Conservation (phyloP, 176 grass and related monocot species). For the Saccharum officinarum region DNA sequence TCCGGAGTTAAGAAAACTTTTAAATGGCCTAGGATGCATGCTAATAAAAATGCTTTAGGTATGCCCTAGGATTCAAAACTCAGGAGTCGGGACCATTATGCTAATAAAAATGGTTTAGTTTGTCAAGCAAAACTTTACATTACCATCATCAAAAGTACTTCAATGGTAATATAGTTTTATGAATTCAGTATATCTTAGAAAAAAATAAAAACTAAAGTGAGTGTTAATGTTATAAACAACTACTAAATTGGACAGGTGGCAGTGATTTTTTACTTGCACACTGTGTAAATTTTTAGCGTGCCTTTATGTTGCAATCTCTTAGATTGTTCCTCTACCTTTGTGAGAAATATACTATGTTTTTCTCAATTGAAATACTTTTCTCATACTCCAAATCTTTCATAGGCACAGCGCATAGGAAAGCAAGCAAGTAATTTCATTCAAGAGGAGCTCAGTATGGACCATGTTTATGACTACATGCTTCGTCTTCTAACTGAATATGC, state of each 20-base stretch:
- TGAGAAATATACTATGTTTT: not conserved
- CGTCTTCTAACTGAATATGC: slow-evolving; percentile 82
- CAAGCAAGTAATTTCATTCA: slow-evolving; percentile 69
- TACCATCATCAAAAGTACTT: not conserved
- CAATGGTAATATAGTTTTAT: not conserved
- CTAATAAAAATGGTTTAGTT: not conserved
- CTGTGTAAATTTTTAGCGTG: not conserved
- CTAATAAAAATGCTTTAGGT: not conserved
- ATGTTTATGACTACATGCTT: slow-evolving; percentile 89
- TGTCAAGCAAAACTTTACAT: not conserved
- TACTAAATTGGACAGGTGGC: not conserved
- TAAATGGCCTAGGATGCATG: not conserved
- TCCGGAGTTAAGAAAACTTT: not conserved
- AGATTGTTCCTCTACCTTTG: not conserved
- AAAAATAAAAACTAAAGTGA: not conserved
- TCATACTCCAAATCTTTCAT: slow-evolving; percentile 21
- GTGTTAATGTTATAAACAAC: not conserved
- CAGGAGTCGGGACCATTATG: not conserved
- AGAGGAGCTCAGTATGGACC: slow-evolving; percentile 71
- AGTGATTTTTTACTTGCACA: not conserved
- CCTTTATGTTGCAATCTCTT: not conserved
- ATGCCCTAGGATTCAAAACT: not conserved
- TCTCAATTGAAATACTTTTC: slow-evolving; percentile 1
- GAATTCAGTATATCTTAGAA: not conserved
- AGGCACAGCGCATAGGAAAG: slow-evolving; percentile 81